Evolutionary conservation across 805 yeast species (phyloP), one percentile per base, ranked within the genome.

Genomic region (Isabelozyma heimii): DNA sequence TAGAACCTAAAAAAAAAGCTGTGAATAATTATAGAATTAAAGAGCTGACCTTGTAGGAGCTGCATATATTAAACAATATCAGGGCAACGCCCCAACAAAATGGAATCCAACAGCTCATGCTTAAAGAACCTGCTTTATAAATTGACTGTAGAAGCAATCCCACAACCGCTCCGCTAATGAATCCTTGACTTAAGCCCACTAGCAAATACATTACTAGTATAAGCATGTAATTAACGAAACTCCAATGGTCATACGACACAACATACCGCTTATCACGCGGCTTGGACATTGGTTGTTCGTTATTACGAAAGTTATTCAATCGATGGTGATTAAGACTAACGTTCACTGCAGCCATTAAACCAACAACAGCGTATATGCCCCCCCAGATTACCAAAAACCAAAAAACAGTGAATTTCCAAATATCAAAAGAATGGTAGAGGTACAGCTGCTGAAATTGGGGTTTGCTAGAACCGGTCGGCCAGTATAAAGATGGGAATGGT

Each of bases 61-160:
- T 78, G 33, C 85, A 73, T 35, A 89, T 76, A 60, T 87, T 82
- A 64, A 80, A 87, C 40, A 90, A 61, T 5, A 88, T 75, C 56
- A 83, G 84, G 4, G 87, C 79, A 2, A 87, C 66, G 0, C 84
- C 95, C 82, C 91, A 89, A 47, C 87, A 79, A 55, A 92, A 77
- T 0, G 99, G 98, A 7, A 92, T 82, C 99, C 99, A 92, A 0
- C 97, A 89, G 10, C 95, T 85, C 95, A 94, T 89, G 17, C 87
- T 80, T 58, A 92, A 82, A 20, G 86, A 76, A 0, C 96, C 96
- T 0, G 96, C 83, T 47, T 78, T 74, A 68, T 91, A 91, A 7
- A 91, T 79, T 1, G 90, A 87, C 35, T 85, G 85, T 14, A 88
- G 61, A 53, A 94, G 62, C 10, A 91, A 72, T 0, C 97, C 97